phyloP scores from a whole-genome alignment of 73 alveolate genomes.

The Symbiodinium pilosum region DNA sequence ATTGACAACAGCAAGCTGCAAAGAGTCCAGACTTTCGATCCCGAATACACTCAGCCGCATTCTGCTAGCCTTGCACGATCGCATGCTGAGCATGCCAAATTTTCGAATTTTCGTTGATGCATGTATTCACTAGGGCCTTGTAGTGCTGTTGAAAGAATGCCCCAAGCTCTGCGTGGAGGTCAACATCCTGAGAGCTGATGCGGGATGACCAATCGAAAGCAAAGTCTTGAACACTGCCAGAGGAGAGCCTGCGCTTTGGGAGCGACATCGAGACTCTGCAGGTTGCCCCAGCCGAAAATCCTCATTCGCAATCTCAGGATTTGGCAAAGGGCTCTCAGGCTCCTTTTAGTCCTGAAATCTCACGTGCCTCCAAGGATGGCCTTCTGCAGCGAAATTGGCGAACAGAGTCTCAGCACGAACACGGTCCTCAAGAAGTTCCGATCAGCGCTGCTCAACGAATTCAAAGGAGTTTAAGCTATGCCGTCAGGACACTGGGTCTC shows the following conservation, averaged over 20 bases:
- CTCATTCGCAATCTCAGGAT: background rate
- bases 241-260: conserved; percentile 47
- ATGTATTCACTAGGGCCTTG: conserved; percentile 3
- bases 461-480: no score
- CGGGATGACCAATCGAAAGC: no score
- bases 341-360: no score
- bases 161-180: conserved; percentile 59
- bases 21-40: conserved; percentile 44
- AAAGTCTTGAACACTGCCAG: no score
- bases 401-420: conserved; percentile 71
- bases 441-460: no score
- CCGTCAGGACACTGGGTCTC: no score
- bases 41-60: conserved; percentile 74
- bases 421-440: conserved; percentile 34
- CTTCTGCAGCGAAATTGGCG: conserved; percentile 44
- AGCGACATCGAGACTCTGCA: conserved; percentile 66
- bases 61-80: conserved; percentile 28
- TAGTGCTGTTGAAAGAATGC: conserved; percentile 26
- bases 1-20: conserved; percentile 24
- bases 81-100: background rate
- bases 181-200: conserved; percentile 23
- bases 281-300: conserved; percentile 83
- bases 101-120: no score
- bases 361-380: conserved; percentile 63
- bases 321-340: background rate